Base-by-base conservation (phyloP, 2,329 filamentous ascomycete genomes). In the Aureobasidium melanogenum region DNA sequence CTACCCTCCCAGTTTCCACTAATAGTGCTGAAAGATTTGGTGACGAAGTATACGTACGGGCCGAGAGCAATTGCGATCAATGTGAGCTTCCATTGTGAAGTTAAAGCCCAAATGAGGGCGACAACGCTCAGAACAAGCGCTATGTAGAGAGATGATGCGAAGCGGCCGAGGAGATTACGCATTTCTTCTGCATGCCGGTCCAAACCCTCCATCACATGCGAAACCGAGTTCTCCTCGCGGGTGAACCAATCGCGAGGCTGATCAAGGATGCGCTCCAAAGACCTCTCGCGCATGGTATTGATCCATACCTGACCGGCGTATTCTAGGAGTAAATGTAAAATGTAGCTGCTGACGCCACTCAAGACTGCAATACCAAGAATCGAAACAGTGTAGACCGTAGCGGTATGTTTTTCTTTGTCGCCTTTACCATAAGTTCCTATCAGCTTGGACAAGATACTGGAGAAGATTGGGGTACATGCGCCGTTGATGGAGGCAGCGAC, bases 171-270 rank as follows among this genome's bases (percentile, higher is more conserved):
- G 0, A 97, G 76, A 66, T 89, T 91, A 9, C 89, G 83, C 83
- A 94, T 92, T 70, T 96, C 91, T 70, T 97, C 91, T 0, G 88
- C 88, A 67, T 90, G 89, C 17, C 88, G 83, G 68, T 96, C 90
- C 0, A 97, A 80, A 47, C 82, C 87, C 63, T 89, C 85, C 0
- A 81, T 84, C 44, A 97, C 79, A 1, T 80, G 79, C 0, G 79
- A 77, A 0, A 87, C 76, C 0, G 81, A 83, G 71, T 94, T 88
- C 36, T 79, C 78, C 1, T 87, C 79, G 54, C 80, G 77, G 64
- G 91, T 86, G 67, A 96, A 96, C 87, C 91, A 97, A 5, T 81
- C 74, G 63, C 82, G 85, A 0, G 89, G 88, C 69, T 97, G 93
- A 41, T 82, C 79, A 0, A 97, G 77, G 17, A 96, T 84, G 1